Evolutionary conservation across 768 basidiomycete genomes (phyloP).

Genomic region (Coprinopsis cinerea): DNA sequence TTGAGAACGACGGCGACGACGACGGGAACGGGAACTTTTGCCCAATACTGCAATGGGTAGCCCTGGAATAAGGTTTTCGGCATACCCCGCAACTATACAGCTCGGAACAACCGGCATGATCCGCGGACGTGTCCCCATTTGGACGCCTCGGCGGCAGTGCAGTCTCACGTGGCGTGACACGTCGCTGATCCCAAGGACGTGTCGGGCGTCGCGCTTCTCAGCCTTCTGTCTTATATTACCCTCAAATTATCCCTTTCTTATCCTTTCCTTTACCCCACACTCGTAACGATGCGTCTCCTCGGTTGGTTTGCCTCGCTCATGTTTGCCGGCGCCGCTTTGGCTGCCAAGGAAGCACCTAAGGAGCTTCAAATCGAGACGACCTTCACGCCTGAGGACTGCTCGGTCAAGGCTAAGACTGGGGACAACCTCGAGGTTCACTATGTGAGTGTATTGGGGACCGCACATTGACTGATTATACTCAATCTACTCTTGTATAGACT

Average conservation of each 20-base stretch:
- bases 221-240: neutral
- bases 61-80: constrained; percentile 28
- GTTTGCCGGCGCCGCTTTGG: constrained; percentile 41
- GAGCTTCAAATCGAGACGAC: constrained; percentile 62
- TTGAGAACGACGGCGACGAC: constrained; percentile 33
- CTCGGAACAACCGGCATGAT: constrained; percentile 16
- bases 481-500: constrained; percentile 40
- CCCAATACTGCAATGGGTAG: constrained; percentile 11
- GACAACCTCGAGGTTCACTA: constrained; percentile 75
- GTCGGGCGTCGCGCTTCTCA: neutral
- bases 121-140: neutral
- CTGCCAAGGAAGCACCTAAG: constrained; percentile 35
- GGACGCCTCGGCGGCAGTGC: neutral
- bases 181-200: neutral
- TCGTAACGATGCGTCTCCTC: constrained; percentile 46
- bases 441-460: constrained; percentile 32
- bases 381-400: constrained; percentile 51
- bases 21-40: constrained; percentile 20
- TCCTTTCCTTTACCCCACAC: neutral
- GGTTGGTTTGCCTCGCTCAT: constrained; percentile 41
- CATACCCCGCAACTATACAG: constrained; percentile 32
- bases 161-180: constrained; percentile 11
- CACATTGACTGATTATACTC: neutral
- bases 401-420: constrained; percentile 48
- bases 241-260: neutral